Evolutionary conservation across 1,284 basidiomycete genomes (phyloP), one percentile per base, ranked within the genome.

Genomic region (Tetrapyrgos nigripes): DNA sequence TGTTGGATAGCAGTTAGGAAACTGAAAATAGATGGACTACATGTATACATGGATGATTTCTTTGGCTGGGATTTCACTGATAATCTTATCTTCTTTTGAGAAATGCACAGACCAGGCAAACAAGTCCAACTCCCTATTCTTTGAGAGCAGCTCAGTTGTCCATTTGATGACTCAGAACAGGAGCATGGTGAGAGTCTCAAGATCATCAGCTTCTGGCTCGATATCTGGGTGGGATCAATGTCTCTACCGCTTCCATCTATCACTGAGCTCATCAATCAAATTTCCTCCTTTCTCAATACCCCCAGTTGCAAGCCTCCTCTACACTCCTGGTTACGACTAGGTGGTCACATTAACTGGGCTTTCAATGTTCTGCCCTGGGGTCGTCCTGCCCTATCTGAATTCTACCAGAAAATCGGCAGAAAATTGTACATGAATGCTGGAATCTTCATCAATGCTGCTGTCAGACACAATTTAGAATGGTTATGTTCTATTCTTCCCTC

Each of bases 1-100:
- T 68, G 63, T 58, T 73, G 71, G 69, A 57, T 73, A 37, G 66
- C 59, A 8, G 54, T 56, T 11, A 9, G 37, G 1, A 52, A 57
- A 24, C 37, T 66, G 1, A 51, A 49, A 13, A 59, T 66, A n/a
- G 24, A 19, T 21, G 58, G 59, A n/a, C 64, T 72, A 3, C 66
- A 67, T 57, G 70, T 67, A 29, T 74, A 71, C 56, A 70, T 72
- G 66, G 70, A 74, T 52, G 67, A 74, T 53, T 67, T 64, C 56
- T 71, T 66, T 56, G 66, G 68, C 13, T 68, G 62, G 63, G 64
- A 64, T 29, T 62, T 57, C 54, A 48, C 35, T 27, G 58, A 61
- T 29, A 66, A 67, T 49, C 58, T 66, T 17, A 27, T 68, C 17
- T 40, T 17, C 29, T 72, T 64, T 49, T 62, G 64, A 24, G 64